These are phyloP conservation scores for Exophiala oligosperma DNA, from an alignment of 2,329 filamentous ascomycete genomes.

Conservation along the genomic window DNA sequence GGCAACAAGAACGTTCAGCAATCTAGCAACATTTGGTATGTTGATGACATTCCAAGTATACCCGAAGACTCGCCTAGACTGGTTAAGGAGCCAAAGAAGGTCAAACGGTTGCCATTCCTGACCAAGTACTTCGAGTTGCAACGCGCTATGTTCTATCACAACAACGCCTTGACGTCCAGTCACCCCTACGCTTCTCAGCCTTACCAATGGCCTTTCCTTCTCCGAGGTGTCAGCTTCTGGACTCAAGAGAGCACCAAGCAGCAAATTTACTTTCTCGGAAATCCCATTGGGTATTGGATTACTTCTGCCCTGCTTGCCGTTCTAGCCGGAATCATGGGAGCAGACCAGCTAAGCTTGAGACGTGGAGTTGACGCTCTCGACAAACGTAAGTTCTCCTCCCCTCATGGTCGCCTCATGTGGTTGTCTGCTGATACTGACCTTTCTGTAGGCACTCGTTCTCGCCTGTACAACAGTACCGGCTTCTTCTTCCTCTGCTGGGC, in stretches of 20 bases:
- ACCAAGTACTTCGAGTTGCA: slow-evolving; percentile 96
- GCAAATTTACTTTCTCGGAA: slow-evolving; percentile 98
- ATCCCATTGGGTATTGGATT: slow-evolving; percentile 97
- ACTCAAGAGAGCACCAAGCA: slow-evolving; percentile 91
- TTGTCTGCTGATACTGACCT: not conserved
- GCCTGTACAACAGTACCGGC: slow-evolving; percentile 95
- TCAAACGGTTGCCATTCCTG: slow-evolving; percentile 84
- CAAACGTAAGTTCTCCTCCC: slow-evolving; percentile 69
- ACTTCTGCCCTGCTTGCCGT: slow-evolving; percentile 89
- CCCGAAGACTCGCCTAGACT: slow-evolving; percentile 70
- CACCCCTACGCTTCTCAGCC: slow-evolving; percentile 95
- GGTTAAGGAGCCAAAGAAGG: slow-evolving; percentile 71
- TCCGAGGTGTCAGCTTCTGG: slow-evolving; percentile 98
- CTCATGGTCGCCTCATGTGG: too few relatives aligned
- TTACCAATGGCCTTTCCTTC: slow-evolving; percentile 96
- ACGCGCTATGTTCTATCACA: slow-evolving; percentile 98
- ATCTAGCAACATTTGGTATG: slow-evolving; percentile 90
- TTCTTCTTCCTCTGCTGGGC: slow-evolving; percentile 99
- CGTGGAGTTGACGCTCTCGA: slow-evolving; percentile 92
- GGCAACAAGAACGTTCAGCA: slow-evolving; percentile 94
- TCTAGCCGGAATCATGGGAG: slow-evolving; percentile 85
- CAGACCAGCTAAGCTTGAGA: slow-evolving; percentile 89
- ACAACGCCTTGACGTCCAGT: slow-evolving; percentile 94
- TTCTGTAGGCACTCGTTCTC: slow-evolving; percentile 72
- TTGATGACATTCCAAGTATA: slow-evolving; percentile 86